A percentile compares a stretch with the other conserved stretches of the same genome.
phyloP scores from a whole-genome alignment of 176 grass and related monocot species.

The Oryza brachyantha region DNA sequence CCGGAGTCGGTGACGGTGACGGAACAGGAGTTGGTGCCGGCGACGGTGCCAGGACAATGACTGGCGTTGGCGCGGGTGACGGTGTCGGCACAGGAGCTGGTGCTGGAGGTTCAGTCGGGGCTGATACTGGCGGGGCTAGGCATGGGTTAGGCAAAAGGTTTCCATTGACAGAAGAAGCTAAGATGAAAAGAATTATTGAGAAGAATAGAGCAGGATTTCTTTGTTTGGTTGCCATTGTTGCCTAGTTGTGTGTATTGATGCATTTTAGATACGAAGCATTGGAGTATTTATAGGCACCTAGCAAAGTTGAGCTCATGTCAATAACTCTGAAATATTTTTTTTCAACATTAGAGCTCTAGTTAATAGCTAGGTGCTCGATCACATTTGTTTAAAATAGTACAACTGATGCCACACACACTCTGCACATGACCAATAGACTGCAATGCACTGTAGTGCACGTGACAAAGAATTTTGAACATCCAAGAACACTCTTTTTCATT shows the following conservation, averaged over 20 bases:
- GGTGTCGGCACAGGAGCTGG: too few species aligned
- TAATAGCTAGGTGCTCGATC: background rate
- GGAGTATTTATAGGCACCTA: constrained; percentile 9
- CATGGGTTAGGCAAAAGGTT: background rate
- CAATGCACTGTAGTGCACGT: too few species aligned
- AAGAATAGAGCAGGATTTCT: background rate
- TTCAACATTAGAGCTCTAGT: background rate
- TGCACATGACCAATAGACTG: too few species aligned
- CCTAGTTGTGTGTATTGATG: background rate
- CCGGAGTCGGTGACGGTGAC: too few species aligned
- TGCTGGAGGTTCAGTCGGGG: background rate
- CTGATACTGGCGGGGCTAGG: background rate
- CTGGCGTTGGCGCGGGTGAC: too few species aligned
- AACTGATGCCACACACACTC: background rate
- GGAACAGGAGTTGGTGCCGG: too few species aligned
- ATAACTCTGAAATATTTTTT: background rate
- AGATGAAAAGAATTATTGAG: background rate
- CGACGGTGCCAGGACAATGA: too few species aligned
- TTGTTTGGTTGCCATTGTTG: constrained; percentile 6
- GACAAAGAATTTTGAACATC: too few species aligned
- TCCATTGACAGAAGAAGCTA: background rate
- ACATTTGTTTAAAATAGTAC: background rate
- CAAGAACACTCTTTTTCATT: too few species aligned
- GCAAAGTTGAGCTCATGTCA: background rate
- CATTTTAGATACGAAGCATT: background rate